Evolutionary conservation across 805 yeast genomes (phyloP).

Genomic region (Kazachstania taianensis): DNA sequence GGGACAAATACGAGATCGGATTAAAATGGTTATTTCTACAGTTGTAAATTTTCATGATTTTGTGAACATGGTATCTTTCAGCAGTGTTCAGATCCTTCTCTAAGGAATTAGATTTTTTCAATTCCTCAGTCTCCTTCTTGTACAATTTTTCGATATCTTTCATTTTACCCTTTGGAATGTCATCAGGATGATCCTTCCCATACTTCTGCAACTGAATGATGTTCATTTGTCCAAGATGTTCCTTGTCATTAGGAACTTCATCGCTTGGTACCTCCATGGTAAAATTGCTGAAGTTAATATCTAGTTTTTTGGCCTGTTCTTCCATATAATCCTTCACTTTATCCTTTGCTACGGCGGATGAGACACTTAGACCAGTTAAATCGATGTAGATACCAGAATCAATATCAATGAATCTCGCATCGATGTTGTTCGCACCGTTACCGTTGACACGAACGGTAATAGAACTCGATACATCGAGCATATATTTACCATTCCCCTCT

Average conservation of each 20-base stretch:
- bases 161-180: slow-evolving; percentile 7
- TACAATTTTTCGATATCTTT: slow-evolving; percentile 8
- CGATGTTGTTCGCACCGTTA: slow-evolving; percentile 54
- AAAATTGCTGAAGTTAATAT: not conserved
- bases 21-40: slow-evolving; percentile 57
- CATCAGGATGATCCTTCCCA: slow-evolving; percentile 6
- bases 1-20: slow-evolving; percentile 40
- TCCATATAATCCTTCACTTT: slow-evolving; percentile 3
- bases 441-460: slow-evolving; percentile 48
- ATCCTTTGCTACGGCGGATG: slow-evolving; percentile 22
- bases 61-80: slow-evolving; percentile 30
- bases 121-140: slow-evolving; percentile 6
- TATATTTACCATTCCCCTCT: slow-evolving; percentile 49
- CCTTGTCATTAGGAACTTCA: not conserved
- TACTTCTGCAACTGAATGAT: slow-evolving; percentile 8
- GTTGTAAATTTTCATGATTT: slow-evolving; percentile 31
- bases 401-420: slow-evolving; percentile 63
- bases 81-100: slow-evolving; percentile 16
- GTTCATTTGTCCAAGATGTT: slow-evolving; percentile 2
- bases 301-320: not conserved
- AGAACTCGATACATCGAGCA: slow-evolving; percentile 40
- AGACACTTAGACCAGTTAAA: slow-evolving; percentile 52
- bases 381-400: slow-evolving; percentile 65
- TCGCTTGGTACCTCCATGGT: not conserved
- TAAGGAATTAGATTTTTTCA: slow-evolving; percentile 4